Evolutionary conservation across 345 rosid genomes (phyloP).

Genomic region (Brassica carinata): DNA sequence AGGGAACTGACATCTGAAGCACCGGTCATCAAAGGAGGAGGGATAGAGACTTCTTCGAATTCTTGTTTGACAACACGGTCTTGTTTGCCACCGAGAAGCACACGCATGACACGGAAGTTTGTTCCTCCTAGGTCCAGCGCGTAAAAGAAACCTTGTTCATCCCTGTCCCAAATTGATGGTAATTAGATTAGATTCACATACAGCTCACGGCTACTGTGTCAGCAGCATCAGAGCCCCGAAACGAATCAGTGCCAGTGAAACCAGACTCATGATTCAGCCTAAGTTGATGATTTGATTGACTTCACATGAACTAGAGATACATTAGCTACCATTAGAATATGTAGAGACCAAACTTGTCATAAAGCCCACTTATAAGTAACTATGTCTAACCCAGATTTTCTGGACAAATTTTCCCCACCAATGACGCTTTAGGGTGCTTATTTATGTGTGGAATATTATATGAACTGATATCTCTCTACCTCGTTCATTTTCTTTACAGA

Average conservation of each 20-base stretch:
- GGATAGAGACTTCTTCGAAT: conserved; percentile 78
- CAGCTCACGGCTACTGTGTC: not conserved
- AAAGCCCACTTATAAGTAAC: not conserved
- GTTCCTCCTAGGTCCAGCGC: conserved; percentile 99
- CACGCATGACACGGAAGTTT: conserved; percentile 89
- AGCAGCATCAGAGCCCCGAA: not conserved
- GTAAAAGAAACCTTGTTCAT: conserved; percentile 81
- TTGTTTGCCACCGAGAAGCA: conserved; percentile 75
- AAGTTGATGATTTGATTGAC: not conserved
- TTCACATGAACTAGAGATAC: not conserved
- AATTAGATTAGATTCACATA: not conserved
- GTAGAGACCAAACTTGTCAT: not conserved
- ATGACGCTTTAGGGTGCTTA: not conserved
- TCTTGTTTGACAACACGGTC: conserved; percentile 68
- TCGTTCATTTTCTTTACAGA: not conserved
- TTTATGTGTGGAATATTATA: not conserved
- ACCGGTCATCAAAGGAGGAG: conserved; percentile 82
- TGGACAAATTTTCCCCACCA: not conserved
- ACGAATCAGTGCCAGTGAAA: not conserved
- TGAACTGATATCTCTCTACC: not conserved
- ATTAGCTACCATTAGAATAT: not conserved
- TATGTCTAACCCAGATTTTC: not conserved
- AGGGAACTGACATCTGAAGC: conserved; percentile 58
- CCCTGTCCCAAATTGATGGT: conserved; percentile 42
- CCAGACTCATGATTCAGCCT: conserved; percentile 10